phyloP scores from a whole-genome alignment of 75 land plant species.

The Selaginella tamariscina region DNA sequence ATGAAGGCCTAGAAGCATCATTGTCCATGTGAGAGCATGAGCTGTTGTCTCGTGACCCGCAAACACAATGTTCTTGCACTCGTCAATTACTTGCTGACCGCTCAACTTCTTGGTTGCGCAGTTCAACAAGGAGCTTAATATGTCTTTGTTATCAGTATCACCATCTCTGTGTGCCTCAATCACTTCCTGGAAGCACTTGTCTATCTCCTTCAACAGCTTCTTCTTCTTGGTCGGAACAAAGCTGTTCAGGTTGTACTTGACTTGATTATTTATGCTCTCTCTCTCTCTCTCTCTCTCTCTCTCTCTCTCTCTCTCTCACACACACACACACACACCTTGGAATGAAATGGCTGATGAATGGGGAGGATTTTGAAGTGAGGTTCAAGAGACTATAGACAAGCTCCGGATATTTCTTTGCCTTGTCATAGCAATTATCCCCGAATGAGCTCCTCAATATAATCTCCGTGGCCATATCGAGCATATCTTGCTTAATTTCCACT shows the following conservation, averaged over 20 bases:
- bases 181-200: neutral
- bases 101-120: neutral
- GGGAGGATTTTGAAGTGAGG: neutral
- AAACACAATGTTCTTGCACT: constrained; percentile 7
- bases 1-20: constrained; percentile 9
- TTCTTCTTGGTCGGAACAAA: constrained; percentile 11
- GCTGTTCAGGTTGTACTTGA: neutral
- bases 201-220: neutral
- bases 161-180: neutral
- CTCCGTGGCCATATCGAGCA: constrained; percentile 2
- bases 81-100: neutral
- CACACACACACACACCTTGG: neutral
- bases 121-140: neutral
- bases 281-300: neutral
- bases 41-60: constrained; percentile 7
- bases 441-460: neutral
- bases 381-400: neutral
- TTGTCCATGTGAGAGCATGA: neutral
- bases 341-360: neutral
- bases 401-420: neutral
- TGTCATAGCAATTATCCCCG: neutral
- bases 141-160: neutral
- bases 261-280: neutral
- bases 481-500: neutral
- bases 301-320: neutral